Evolutionary conservation across 768 basidiomycete species (phyloP).

Genomic region (Termitomyces titanicus): DNA sequence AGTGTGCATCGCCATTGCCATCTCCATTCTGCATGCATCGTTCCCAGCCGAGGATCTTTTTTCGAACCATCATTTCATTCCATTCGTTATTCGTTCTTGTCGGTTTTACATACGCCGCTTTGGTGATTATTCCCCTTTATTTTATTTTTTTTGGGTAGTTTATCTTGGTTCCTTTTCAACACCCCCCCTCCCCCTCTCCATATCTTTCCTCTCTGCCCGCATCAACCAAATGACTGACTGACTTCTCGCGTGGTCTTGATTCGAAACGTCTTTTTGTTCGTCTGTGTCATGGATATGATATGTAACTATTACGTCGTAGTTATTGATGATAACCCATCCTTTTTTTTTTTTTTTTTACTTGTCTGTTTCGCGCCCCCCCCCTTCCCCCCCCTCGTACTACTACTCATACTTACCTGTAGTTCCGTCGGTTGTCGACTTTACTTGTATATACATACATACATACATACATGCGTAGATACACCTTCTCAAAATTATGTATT

Average conservation of each 20-base stretch:
- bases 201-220: neutral
- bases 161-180: neutral
- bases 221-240: neutral
- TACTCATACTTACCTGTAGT: neutral
- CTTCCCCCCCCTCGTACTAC: no score
- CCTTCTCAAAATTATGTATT: slow-evolving; percentile 1
- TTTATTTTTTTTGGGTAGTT: slow-evolving; percentile 23
- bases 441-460: neutral
- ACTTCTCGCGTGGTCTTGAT: neutral
- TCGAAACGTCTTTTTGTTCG: neutral
- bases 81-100: no score
- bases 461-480: neutral
- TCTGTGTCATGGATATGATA: slow-evolving; percentile 19
- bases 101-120: no score
- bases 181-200: slow-evolving; percentile 6
- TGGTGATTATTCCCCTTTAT: slow-evolving; percentile 19
- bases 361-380: no score
- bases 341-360: neutral
- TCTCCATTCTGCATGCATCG: neutral
- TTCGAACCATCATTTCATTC: slow-evolving; percentile 20
- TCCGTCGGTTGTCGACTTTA: slow-evolving; percentile 3
- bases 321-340: slow-evolving; percentile 15
- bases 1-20: neutral
- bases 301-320: slow-evolving; percentile 20
- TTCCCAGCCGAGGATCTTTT: slow-evolving; percentile 4